Base-by-base conservation (phyloP, 768 basidiomycete genomes). In the Calocera cornea region DNA sequence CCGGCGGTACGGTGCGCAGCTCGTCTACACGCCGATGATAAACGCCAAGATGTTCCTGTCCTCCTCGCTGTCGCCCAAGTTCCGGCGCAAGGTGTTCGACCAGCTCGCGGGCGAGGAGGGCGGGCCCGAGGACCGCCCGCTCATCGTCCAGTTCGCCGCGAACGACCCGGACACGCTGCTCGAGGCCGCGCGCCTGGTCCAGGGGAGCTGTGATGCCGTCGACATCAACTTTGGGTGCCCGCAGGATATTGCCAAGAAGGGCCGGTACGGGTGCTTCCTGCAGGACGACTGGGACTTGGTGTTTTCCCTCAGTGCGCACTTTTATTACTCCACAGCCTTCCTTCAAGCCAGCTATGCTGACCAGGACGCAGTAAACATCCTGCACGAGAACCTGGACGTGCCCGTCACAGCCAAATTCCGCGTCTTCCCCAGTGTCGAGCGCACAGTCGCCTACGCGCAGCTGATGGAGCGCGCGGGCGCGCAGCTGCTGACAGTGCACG, bases 1-100 rank as follows among this genome's bases (percentile, higher is more conserved):
- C 7, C 82, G 94, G 68, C 79, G 86, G 67, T 90, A 94, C 73
- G 91, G 91, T 33, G 88, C 87, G 34, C 73, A 94, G 85, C 82
- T 97, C 24, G 83, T 85, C n/a, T 98, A 97, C 74, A 94, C 95
- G 0, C 97, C 97, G 19, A 99, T 99, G 97, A 97, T 99, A 72
- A 92, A 95, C 70, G 92, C 94, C 68, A 93, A 90, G 79, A 86
- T 90, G 78, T 93, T 87, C 70, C 78, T 79, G 1, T 81, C 84
- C 69, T 72, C 77, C 22, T 40, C 24, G 75, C 74, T 10, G 2
- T 82, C 84, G 69, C 82, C 84, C 72, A 75, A 77, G 10, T 86
- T 87, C 72, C 82, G 86, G 0, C 80, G 86, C 41, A 79, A 84
- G 47, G 82, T 82, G 72, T 95, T 95, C 71, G 83, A 91, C 76